These are phyloP conservation scores for Vishniacozyma victoriae DNA, from an alignment of 768 basidiomycete species.

Conservation along the genomic window DNA sequence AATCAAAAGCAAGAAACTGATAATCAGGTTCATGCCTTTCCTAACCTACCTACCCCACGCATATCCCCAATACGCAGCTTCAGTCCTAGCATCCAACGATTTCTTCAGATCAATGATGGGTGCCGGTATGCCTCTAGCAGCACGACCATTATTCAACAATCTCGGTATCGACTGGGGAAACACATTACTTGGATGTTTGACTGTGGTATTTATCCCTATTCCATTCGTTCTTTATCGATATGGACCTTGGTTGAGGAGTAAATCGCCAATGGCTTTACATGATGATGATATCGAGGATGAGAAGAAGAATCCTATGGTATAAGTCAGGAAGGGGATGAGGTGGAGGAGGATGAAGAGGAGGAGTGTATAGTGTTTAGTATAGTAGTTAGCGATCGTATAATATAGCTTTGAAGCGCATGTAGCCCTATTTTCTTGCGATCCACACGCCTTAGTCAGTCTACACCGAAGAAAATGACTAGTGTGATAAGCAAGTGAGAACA, in stretches of 20 bases:
- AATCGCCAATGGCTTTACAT: constrained; percentile 17
- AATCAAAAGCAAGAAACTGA: background rate
- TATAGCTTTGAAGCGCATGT: no score
- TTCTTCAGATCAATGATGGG: constrained; percentile 42
- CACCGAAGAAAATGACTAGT: no score
- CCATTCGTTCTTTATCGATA: constrained; percentile 22
- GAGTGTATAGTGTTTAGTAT: no score
- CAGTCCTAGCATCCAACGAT: constrained; percentile 37
- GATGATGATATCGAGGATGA: constrained; percentile 16
- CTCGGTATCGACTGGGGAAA: constrained; percentile 44
- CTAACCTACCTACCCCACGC: constrained; percentile 26
- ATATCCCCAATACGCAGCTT: constrained; percentile 20
- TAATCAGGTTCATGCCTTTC: constrained; percentile 21
- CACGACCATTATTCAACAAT: constrained; percentile 32
- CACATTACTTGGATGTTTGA: constrained; percentile 40
- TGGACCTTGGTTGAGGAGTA: constrained; percentile 17
- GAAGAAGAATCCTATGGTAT: no score
- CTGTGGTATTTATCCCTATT: constrained; percentile 43
- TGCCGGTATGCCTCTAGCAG: constrained; percentile 40
- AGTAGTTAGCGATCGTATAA: no score
- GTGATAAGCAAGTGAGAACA: no score
- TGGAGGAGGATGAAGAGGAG: no score
- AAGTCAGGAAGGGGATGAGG: no score
- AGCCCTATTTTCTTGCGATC: no score
- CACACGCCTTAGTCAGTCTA: no score